These are phyloP conservation scores for Daedalea quercina DNA, from an alignment of 768 basidiomycete species.

Conservation along the genomic window DNA sequence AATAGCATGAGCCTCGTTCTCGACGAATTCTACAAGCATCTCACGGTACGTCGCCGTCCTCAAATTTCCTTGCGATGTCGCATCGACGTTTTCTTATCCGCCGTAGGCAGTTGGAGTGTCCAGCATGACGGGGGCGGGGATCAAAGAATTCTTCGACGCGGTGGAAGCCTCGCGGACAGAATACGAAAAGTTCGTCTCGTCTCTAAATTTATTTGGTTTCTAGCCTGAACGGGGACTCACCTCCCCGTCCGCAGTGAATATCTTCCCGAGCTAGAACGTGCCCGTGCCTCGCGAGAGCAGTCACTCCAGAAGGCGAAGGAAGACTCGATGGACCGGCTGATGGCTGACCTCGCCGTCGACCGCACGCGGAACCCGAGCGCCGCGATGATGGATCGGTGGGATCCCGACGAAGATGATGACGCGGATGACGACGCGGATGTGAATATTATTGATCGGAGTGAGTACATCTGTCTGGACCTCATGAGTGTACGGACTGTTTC, in stretches of 20 bases:
- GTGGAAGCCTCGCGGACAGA: slow-evolving; percentile 84
- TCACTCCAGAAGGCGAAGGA: slow-evolving; percentile 60
- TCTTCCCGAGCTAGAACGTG: slow-evolving; percentile 78
- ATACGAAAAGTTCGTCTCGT: slow-evolving; percentile 77
- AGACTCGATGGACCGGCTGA: slow-evolving; percentile 70
- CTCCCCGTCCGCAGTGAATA: slow-evolving; percentile 59
- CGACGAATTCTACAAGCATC: slow-evolving; percentile 96
- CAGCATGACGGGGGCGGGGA: slow-evolving; percentile 91
- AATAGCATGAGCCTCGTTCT: slow-evolving; percentile 97
- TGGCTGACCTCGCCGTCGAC: slow-evolving; percentile 78
- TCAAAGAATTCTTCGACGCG: slow-evolving; percentile 86
- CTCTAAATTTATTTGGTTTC: not conserved
- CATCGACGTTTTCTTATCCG: not conserved
- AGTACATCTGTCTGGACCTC: slow-evolving; percentile 24
- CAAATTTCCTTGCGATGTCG: not conserved
- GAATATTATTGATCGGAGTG: slow-evolving; percentile 69
- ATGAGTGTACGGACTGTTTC: slow-evolving; percentile 2
- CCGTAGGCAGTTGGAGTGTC: slow-evolving; percentile 91
- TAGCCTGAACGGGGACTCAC: no score
- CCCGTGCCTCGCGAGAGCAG: slow-evolving; percentile 57
- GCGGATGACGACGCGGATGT: slow-evolving; percentile 41
- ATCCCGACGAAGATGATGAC: slow-evolving; percentile 48
- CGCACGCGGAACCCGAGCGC: slow-evolving; percentile 54
- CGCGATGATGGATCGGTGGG: slow-evolving; percentile 55
- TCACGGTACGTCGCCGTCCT: slow-evolving; percentile 55